Evolutionary conservation across 176 grass and related monocot genomes (phyloP).

Genomic region (Musa schizocarpa): DNA sequence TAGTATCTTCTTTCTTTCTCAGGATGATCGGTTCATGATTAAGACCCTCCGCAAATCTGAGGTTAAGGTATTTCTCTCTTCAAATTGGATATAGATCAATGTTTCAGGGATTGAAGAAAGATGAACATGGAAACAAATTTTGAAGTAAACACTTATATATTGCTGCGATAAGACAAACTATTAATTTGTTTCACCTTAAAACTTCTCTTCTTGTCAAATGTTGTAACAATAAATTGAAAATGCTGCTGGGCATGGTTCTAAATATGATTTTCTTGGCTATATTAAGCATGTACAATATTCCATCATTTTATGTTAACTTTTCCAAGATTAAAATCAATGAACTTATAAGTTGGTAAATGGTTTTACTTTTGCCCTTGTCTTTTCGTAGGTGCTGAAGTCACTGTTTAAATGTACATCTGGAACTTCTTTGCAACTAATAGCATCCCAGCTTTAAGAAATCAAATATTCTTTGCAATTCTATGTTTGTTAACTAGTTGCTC

Average conservation of each 20-base stretch:
- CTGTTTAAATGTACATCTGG: too few relatives aligned
- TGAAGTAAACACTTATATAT: not conserved
- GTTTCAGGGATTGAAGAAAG: not conserved
- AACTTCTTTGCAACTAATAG: not conserved
- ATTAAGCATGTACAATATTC: not conserved
- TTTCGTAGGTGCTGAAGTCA: not conserved
- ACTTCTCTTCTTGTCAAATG: too few relatives aligned
- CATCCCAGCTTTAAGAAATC: not conserved
- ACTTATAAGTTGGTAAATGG: not conserved
- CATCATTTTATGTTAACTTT: not conserved
- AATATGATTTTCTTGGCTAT: not conserved
- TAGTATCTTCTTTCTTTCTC: slow-evolving; percentile 93
- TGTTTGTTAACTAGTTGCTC: not conserved
- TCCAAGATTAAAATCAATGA: not conserved
- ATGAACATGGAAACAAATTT: not conserved
- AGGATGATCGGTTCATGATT: slow-evolving; percentile 97
- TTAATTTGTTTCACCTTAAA: not conserved
- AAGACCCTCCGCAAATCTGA: slow-evolving; percentile 99
- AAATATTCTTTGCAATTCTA: not conserved
- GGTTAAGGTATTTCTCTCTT: slow-evolving; percentile 60
- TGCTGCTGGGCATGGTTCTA: too few relatives aligned
- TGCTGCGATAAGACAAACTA: not conserved
- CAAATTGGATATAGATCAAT: not conserved
- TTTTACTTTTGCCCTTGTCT: not conserved
- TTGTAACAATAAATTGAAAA: too few relatives aligned